phyloP scores from a whole-genome alignment of 495 filamentous ascomycete species.

The Aspergillus kassunensis region DNA sequence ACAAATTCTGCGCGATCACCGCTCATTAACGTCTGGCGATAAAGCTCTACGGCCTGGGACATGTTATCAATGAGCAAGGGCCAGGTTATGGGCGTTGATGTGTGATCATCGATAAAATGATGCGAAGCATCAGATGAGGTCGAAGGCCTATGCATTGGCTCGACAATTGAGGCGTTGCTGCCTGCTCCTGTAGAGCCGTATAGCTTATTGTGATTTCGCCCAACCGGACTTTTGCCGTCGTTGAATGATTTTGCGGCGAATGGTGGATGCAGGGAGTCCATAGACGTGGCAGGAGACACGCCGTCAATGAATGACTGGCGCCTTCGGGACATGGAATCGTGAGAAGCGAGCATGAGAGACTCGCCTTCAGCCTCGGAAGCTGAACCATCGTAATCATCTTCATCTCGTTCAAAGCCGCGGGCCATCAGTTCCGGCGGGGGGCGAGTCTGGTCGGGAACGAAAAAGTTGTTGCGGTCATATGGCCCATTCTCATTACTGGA shows the following conservation, averaged over 20 bases:
- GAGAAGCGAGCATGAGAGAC: constrained; percentile 57
- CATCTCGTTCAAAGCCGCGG: constrained; percentile 73
- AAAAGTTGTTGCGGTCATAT: constrained; percentile 79
- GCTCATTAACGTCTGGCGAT: constrained; percentile 76
- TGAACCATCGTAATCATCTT: constrained; percentile 80
- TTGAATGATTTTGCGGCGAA: constrained; percentile 42
- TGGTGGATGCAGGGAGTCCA: constrained; percentile 75
- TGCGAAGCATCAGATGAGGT: constrained; percentile 64
- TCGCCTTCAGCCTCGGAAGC: constrained; percentile 81
- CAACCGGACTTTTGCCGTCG: constrained; percentile 21
- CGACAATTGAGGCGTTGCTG: constrained; percentile 32
- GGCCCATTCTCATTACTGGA: constrained; percentile 79
- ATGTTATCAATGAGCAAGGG: constrained; percentile 84
- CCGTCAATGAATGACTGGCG: constrained; percentile 69
- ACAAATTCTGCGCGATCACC: constrained; percentile 87
- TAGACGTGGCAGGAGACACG: constrained; percentile 83
- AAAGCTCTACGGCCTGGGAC: constrained; percentile 79
- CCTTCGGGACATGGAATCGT: constrained; percentile 52
- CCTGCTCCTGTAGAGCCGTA: constrained; percentile 28
- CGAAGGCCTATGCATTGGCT: constrained; percentile 40
- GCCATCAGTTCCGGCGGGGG: constrained; percentile 92
- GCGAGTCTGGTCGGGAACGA: constrained; percentile 82
- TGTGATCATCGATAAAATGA: constrained; percentile 82
- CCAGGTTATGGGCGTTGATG: constrained; percentile 76
- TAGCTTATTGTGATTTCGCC: constrained; percentile 19